These are phyloP conservation scores for Calophaca sinica DNA, from an alignment of 306 rosid species.

Conservation along the genomic window DNA sequence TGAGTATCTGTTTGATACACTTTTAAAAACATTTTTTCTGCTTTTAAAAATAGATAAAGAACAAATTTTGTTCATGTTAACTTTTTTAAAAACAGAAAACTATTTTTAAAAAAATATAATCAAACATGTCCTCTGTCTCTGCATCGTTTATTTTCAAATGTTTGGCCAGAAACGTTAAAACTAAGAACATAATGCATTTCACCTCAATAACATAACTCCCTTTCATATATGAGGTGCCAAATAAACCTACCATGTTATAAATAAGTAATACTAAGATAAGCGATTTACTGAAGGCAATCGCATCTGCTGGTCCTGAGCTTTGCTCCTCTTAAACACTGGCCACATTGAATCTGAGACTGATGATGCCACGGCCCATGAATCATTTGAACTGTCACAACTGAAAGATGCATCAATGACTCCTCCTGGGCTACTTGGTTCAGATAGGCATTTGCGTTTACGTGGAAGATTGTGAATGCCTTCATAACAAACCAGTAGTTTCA, in stretches of 20 bases:
- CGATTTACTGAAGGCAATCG: constrained; percentile 59
- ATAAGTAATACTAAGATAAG: constrained; percentile 61
- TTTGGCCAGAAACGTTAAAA: constrained; percentile 30
- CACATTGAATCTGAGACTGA: constrained; percentile 52
- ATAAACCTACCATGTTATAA: neutral
- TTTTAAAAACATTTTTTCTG: too few species aligned
- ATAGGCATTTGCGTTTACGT: constrained; percentile 58
- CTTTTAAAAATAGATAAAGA: too few species aligned
- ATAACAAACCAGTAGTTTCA: constrained; percentile 45
- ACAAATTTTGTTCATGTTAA: too few species aligned
- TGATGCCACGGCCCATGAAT: constrained; percentile 62
- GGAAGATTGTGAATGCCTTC: constrained; percentile 42
- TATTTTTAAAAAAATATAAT: too few species aligned
- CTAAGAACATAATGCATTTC: constrained; percentile 38
- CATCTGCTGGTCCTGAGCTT: constrained; percentile 70
- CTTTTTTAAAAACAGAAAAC: too few species aligned
- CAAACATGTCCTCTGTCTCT: neutral
- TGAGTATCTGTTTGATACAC: too few species aligned
- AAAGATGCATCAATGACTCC: constrained; percentile 70
- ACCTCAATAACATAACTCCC: constrained; percentile 32
- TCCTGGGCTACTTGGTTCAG: constrained; percentile 62
- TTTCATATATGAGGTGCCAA: too few species aligned
- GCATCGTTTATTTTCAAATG: constrained; percentile 47
- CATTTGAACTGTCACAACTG: constrained; percentile 71
- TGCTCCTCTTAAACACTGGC: constrained; percentile 64